These are phyloP conservation scores for Colletotrichum filicis DNA, from an alignment of 2,329 filamentous ascomycete genomes.

Conservation along the genomic window DNA sequence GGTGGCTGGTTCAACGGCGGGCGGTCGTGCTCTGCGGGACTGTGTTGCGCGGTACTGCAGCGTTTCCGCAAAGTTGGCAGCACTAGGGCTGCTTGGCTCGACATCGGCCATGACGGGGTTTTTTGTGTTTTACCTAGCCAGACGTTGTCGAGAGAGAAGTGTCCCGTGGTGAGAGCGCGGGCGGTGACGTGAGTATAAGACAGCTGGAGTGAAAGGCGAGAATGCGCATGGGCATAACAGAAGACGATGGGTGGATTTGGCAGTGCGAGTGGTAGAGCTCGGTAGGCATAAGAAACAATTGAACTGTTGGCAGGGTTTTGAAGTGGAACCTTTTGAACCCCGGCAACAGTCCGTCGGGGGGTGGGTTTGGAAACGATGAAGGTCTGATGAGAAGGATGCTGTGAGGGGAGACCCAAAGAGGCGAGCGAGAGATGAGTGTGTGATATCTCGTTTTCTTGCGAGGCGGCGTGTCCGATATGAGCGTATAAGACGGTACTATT, in stretches of 20 bases:
- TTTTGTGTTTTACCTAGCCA: not conserved
- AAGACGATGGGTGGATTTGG: slow-evolving; percentile 21
- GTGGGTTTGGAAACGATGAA: slow-evolving; percentile 14
- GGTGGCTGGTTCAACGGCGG: slow-evolving; percentile 45
- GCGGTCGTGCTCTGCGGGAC: slow-evolving; percentile 50
- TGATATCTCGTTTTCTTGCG: not conserved
- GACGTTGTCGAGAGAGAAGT: not conserved
- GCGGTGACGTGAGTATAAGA: slow-evolving; percentile 32
- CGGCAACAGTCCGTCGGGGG: slow-evolving; percentile 9
- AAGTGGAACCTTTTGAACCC: slow-evolving; percentile 25
- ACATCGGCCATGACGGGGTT: slow-evolving; percentile 31
- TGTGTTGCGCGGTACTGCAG: slow-evolving; percentile 45
- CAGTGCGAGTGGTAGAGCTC: slow-evolving; percentile 29
- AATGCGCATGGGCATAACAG: slow-evolving; percentile 28
- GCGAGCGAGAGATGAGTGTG: not conserved
- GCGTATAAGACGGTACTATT: not conserved
- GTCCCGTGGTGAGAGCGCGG: not conserved
- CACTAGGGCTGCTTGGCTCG: slow-evolving; percentile 30
- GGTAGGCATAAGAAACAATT: slow-evolving; percentile 31
- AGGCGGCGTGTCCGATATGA: not conserved
- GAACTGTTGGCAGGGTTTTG: slow-evolving; percentile 23
- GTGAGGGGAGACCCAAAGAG: not conserved
- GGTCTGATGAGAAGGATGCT: slow-evolving; percentile 14
- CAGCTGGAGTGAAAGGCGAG: slow-evolving; percentile 5
- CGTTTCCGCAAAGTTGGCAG: slow-evolving; percentile 38